Evolutionary conservation across 1,139 yeast species (phyloP).

Genomic region (Pneumocystis sp.): DNA sequence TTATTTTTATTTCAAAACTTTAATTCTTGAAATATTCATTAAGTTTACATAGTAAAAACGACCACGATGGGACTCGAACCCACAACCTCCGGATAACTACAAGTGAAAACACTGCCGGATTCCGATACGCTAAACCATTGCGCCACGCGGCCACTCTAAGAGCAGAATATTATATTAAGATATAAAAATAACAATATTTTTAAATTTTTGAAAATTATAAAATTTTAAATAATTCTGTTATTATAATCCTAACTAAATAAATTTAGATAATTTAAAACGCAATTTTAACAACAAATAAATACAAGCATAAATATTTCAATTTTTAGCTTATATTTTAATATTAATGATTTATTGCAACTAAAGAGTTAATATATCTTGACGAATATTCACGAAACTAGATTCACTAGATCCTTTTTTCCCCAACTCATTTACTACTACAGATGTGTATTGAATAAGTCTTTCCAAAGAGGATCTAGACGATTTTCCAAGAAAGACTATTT

Average conservation of each 20-base stretch:
- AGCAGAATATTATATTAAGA: neutral
- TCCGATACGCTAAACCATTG: conserved; percentile 1
- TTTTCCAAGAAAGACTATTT: neutral
- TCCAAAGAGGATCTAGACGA: neutral
- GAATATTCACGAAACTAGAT: neutral
- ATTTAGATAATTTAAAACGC: neutral
- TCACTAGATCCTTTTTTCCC: neutral
- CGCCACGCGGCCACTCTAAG: neutral
- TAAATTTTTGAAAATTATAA: neutral
- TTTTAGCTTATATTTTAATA: neutral
- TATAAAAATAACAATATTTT: neutral
- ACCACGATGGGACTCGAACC: conserved; percentile 1
- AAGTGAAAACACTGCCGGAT: neutral
- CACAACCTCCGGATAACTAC: conserved; percentile 1
- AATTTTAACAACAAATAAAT: neutral
- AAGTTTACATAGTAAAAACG: too few relatives aligned
- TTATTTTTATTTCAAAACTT: neutral
- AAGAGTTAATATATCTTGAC: neutral
- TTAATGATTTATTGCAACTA: neutral
- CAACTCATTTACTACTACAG: neutral
- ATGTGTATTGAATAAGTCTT: neutral
- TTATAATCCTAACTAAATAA: neutral
- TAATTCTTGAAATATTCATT: neutral
- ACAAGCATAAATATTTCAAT: neutral
- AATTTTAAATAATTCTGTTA: neutral